phyloP scores from a whole-genome alignment of 345 rosid species.

The Durio zibethinus region DNA sequence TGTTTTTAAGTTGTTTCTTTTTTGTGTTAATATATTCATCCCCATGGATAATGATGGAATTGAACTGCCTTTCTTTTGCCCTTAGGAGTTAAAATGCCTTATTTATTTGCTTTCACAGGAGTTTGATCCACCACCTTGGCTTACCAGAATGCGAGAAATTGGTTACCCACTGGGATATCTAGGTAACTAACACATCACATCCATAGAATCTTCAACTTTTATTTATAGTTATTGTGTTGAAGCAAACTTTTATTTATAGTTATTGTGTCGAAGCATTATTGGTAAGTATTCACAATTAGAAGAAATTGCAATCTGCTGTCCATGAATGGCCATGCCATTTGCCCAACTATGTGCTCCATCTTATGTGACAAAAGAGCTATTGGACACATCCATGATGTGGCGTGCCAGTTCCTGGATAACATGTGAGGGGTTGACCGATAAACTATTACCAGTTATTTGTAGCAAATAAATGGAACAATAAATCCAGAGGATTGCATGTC shows the following conservation, averaged over 20 bases:
- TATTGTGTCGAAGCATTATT: neutral
- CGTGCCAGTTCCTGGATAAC: neutral
- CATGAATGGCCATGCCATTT: neutral
- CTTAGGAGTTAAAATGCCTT: neutral
- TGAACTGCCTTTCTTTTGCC: neutral
- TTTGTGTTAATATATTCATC: neutral
- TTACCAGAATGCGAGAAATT: constrained; percentile 87
- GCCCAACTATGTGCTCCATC: neutral
- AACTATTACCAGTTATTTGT: neutral
- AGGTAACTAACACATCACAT: constrained; percentile 36
- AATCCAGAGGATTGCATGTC: neutral
- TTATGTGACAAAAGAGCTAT: neutral
- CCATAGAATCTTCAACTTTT: neutral
- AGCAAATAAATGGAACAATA: neutral
- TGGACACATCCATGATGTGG: neutral
- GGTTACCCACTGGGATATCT: constrained; percentile 97
- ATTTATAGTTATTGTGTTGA: neutral
- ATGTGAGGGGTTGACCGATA: neutral
- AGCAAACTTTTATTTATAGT: neutral
- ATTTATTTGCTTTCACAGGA: constrained; percentile 41
- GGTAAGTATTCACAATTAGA: neutral
- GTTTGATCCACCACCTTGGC: constrained; percentile 99
- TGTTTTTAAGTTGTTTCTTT: neutral
- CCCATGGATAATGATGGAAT: neutral
- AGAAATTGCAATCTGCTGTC: neutral